phyloP scores from a whole-genome alignment of 495 filamentous ascomycete species.

The Thermothielavioides terrestris region DNA sequence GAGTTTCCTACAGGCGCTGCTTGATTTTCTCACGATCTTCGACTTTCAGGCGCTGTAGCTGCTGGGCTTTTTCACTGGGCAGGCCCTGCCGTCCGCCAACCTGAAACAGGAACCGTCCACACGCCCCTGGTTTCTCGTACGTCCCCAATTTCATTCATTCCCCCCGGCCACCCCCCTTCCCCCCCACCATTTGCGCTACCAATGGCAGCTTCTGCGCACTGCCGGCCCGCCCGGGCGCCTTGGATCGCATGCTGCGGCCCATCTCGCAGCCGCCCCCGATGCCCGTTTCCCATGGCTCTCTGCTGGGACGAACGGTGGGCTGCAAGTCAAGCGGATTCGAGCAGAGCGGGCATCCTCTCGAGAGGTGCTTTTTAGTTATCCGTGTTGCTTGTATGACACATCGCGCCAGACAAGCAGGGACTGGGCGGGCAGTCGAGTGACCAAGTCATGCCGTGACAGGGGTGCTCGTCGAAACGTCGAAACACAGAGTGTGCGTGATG shows the following conservation, averaged over 20 bases:
- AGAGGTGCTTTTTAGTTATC: background rate
- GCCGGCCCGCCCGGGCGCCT: constrained; percentile 3
- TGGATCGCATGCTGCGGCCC: constrained; percentile 5
- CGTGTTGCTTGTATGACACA: background rate
- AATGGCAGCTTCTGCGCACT: constrained; percentile 4
- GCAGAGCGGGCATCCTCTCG: background rate
- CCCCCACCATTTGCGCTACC: background rate
- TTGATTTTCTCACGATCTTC: constrained; percentile 38
- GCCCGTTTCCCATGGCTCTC: constrained; percentile 10
- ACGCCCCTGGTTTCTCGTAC: constrained; percentile 16
- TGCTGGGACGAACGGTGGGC: background rate
- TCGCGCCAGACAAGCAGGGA: background rate
- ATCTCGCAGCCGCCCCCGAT: background rate
- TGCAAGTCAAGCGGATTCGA: too few species aligned
- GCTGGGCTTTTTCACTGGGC: constrained; percentile 4
- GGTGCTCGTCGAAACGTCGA: constrained; percentile 22
- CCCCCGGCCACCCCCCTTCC: background rate
- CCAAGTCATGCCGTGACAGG: constrained; percentile 7
- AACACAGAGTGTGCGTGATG: constrained; percentile 37
- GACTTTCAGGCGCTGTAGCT: constrained; percentile 23
- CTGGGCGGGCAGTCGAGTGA: background rate
- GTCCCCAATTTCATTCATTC: constrained; percentile 14
- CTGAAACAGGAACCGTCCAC: constrained; percentile 27
- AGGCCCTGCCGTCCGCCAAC: constrained; percentile 17
- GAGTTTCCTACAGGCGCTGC: constrained; percentile 8